phyloP scores from a whole-genome alignment of 139 green algal species.

The Closterium sp. region DNA sequence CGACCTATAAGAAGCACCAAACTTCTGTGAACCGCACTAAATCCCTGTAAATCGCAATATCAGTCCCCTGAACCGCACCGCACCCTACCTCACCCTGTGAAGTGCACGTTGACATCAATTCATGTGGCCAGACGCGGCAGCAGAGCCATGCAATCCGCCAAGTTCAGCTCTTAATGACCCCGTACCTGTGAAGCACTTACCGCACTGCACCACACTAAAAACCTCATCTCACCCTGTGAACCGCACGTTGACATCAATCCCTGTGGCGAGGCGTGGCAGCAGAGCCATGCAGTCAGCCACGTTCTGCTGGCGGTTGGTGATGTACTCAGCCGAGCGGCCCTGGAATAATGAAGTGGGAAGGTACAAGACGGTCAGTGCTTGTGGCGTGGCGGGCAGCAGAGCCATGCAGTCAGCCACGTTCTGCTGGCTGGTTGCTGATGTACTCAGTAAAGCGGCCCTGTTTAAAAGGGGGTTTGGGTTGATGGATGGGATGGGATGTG shows the following conservation, averaged over 20 bases:
- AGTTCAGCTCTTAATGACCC: too few relatives aligned
- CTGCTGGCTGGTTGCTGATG: constrained; percentile 63
- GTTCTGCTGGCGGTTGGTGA: constrained; percentile 67
- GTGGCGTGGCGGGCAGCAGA: too few relatives aligned
- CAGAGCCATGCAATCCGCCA: constrained; percentile 66
- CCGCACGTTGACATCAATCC: constrained; percentile 93
- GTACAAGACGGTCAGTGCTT: too few relatives aligned
- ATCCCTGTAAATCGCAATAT: too few relatives aligned
- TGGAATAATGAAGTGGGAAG: too few relatives aligned
- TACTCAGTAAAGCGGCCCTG: constrained; percentile 43
- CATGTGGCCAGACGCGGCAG: constrained; percentile 79
- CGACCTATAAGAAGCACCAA: too few relatives aligned
- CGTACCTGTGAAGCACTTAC: too few relatives aligned
- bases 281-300: constrained; percentile 67
- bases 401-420: constrained; percentile 37
- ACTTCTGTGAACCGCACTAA: too few relatives aligned
- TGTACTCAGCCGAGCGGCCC: constrained; percentile 49
- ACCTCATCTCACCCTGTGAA: constrained; percentile 57
- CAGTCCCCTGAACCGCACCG: not conserved
- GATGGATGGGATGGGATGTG: too few relatives aligned
- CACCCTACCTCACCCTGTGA: not conserved
- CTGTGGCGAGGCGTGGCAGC: constrained; percentile 76
- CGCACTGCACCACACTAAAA: not conserved
- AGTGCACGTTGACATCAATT: too few relatives aligned
- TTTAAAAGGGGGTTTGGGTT: not conserved